Evolutionary conservation across 2,329 filamentous ascomycete species (phyloP), one percentile per base, ranked within the genome.

Genomic region (Aureobasidium sp.): DNA sequence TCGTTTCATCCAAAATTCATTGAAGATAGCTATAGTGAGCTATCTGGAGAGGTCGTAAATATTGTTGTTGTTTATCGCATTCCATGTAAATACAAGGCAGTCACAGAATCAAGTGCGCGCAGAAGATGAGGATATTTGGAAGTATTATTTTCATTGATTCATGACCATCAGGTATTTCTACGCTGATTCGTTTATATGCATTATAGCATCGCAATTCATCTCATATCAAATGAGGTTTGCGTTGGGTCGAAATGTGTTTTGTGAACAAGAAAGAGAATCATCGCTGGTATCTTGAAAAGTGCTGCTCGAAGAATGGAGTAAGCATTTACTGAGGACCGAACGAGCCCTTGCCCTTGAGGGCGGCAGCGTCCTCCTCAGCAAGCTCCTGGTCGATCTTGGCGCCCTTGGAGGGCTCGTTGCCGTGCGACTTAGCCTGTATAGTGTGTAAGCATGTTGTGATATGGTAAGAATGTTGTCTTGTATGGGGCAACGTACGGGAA

Each of bases 381-480:
- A 92, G 67, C 74, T 88, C 72, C 63, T 88, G 83, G 72, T 92
- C 88, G 63, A 90, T 81, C 79, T 88, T 83, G 27, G 88, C 88
- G 20, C 88, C 88, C 70, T 79, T 84, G 24, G 84, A 88, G 1
- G 88, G 88, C 76, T 90, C 81, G 71, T 91, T 91, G 64, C 87
- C 87, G 71, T 92, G 87, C 66, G 80, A 71, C 67, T 76, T 82
- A 61, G 87, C 88, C 84, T 75, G 44, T 15, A n/a, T 24, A 29
- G 15, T n/a, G 48, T 37, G 61, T 50, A 5, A 59, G 48, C 36
- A 51, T 57, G 32, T 36, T 62, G 46, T 37, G 9, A 8, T 34
- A 39, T 57, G 56, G 8, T 46, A 17, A 43, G 44, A 20, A 29
- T 29, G 24, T 17, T 44, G 50, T 46, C n/a, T 43, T 24, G 41